phyloP scores from a whole-genome alignment of 441 rosid species.

The Bocquillonia castaneifolia region DNA sequence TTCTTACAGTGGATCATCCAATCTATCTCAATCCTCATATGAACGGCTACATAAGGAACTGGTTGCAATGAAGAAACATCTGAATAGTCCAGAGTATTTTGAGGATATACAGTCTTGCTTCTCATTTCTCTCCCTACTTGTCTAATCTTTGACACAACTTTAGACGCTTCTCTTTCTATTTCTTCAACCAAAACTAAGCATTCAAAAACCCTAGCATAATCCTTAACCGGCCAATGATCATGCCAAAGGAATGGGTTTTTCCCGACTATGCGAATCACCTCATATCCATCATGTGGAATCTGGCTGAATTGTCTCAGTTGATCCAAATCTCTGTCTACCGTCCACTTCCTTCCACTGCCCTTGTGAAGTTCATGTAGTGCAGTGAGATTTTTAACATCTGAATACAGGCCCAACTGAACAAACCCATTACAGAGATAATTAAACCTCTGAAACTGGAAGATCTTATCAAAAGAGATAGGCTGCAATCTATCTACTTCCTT shows the following conservation, averaged over 20 bases:
- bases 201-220: conserved; percentile 80
- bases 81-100: neutral
- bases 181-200: conserved; percentile 74
- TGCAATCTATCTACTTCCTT: conserved; percentile 73
- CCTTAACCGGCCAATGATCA: conserved; percentile 91
- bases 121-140: conserved; percentile 45
- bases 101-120: conserved; percentile 15
- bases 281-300: conserved; percentile 45
- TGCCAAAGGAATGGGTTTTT: conserved; percentile 96
- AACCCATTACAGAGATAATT: conserved; percentile 68
- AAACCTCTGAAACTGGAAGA: conserved; percentile 64
- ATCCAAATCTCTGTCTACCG: conserved; percentile 63
- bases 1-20: conserved; percentile 99
- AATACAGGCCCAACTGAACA: conserved; percentile 56
- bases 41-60: conserved; percentile 68
- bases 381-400: conserved; percentile 47
- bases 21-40: conserved; percentile 95
- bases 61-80: conserved; percentile 14
- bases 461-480: conserved; percentile 75
- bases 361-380: conserved; percentile 48
- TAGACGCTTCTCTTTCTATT: conserved; percentile 65
- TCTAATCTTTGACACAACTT: conserved; percentile 63
- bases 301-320: conserved; percentile 45
- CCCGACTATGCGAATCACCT: conserved; percentile 61
- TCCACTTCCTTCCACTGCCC: conserved; percentile 99